Evolutionary conservation across 768 basidiomycete species (phyloP).

Genomic region (Lactarius deliciosus): DNA sequence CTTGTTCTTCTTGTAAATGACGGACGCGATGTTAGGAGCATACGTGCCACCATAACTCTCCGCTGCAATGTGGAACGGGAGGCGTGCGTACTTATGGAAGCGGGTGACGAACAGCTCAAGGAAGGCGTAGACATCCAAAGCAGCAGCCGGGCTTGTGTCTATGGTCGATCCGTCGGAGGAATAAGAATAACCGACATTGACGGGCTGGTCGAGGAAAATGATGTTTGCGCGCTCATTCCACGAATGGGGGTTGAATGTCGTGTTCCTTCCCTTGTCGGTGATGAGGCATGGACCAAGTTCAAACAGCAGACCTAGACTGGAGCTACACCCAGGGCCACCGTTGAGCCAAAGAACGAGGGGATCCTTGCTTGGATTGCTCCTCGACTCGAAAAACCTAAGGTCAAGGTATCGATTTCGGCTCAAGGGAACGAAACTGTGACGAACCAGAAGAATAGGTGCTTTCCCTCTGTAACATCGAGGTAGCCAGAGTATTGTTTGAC

Average conservation of each 20-base stretch:
- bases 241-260: conserved; percentile 70
- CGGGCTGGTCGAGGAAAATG: conserved; percentile 77
- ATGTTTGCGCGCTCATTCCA: conserved; percentile 85
- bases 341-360: conserved; percentile 93
- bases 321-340: conserved; percentile 55
- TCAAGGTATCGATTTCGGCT: neutral
- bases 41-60: conserved; percentile 77
- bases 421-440: conserved; percentile 5
- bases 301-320: conserved; percentile 30
- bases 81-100: conserved; percentile 68
- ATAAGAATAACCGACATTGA: conserved; percentile 91
- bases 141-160: conserved; percentile 79
- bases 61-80: conserved; percentile 76
- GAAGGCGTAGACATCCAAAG: conserved; percentile 90
- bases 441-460: conserved; percentile 62
- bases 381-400: conserved; percentile 84
- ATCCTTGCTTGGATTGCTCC: conserved; percentile 67
- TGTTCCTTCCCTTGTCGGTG: conserved; percentile 48
- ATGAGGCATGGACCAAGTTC: conserved; percentile 30
- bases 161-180: conserved; percentile 71
- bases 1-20: conserved; percentile 79
- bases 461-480: conserved; percentile 53
- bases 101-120: conserved; percentile 75
- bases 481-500: conserved; percentile 58
- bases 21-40: conserved; percentile 83